Conservation (phyloP, 495 filamentous ascomycete species). For the Penicillium crystallinum region DNA sequence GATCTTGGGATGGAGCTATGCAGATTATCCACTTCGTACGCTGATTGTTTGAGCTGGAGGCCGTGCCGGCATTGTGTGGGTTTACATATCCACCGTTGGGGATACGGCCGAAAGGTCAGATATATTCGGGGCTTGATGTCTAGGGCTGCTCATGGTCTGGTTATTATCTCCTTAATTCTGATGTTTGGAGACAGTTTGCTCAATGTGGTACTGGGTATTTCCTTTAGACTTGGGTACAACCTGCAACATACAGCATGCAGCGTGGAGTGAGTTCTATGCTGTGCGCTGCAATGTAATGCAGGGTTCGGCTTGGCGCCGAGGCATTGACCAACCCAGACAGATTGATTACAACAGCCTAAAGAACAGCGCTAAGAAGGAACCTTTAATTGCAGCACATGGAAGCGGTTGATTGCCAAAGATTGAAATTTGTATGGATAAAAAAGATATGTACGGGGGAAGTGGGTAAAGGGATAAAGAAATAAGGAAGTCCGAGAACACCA, state of each 20-base stretch:
- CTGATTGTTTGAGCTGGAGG: not conserved
- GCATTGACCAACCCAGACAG: not conserved
- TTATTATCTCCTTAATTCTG: not conserved
- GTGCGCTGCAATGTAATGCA: not conserved
- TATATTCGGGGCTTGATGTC: not conserved
- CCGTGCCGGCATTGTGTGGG: not conserved
- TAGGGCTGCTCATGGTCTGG: not conserved
- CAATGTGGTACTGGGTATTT: not conserved
- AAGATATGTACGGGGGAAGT: slow-evolving; percentile 16
- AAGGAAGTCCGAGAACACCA: not conserved
- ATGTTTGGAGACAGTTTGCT: too few species aligned
- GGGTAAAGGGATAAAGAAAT: not conserved
- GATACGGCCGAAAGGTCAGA: not conserved
- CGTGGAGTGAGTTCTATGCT: not conserved
- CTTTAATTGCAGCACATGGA: not conserved
- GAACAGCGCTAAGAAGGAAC: not conserved
- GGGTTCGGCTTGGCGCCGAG: not conserved
- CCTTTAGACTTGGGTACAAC: too few species aligned
- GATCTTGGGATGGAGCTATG: not conserved
- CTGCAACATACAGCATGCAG: too few species aligned
- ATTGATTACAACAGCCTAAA: not conserved
- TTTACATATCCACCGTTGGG: not conserved
- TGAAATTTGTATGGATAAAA: slow-evolving; percentile 1
- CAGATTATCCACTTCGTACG: not conserved
- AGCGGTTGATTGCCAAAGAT: not conserved